Evolutionary conservation across 1,139 yeast genomes (phyloP), one percentile per base, ranked within the genome.

Genomic region (Magnusiomyces magnusii): DNA sequence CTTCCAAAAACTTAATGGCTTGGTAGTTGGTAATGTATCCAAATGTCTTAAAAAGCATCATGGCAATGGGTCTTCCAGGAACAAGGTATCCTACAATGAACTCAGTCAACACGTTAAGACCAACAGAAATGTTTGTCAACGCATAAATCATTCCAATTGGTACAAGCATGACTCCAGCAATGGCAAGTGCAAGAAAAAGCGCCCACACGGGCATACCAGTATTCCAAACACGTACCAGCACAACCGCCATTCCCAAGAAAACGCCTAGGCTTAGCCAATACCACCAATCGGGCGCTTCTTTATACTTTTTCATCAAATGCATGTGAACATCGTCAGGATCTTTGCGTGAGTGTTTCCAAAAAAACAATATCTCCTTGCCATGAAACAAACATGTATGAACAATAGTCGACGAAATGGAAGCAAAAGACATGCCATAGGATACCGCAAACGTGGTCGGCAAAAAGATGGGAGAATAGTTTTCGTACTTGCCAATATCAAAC

Each of bases 231-330:
- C 76, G 67, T 31, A 82, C 78, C 59, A 80, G 76, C 2, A 77
- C 73, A 34, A 83, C 72, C 1, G 85, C 81, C 62, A 85, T 69
- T 1, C 76, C 76, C 44, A 83, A 73, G 47, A 84, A 78, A 10
- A 78, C 64, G 1, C 77, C 63, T 55, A 70, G 60, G 3, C 81
- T 75, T 47, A 78, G 66, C 0, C 67, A 67, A 67, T 76, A 86
- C 86, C 88, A 82, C 88, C 88, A 84, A 62, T 79, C 83, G 41
- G 91, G 91, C 36, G 80, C 83, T 64, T 80, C 83, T 57, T 74
- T 78, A 71, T 85, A 86, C 51, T 73, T 71, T 61, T 73, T 75
- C 87, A 85, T 85, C 61, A 84, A 76, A 64, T 85, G 78, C 74
- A 78, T 78, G 69, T 84, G 90, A 28, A 85, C 82, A 71, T 85